These are phyloP conservation scores for Haberlea rhodopensis DNA, from an alignment of 257 asterid species.

Conservation along the genomic window DNA sequence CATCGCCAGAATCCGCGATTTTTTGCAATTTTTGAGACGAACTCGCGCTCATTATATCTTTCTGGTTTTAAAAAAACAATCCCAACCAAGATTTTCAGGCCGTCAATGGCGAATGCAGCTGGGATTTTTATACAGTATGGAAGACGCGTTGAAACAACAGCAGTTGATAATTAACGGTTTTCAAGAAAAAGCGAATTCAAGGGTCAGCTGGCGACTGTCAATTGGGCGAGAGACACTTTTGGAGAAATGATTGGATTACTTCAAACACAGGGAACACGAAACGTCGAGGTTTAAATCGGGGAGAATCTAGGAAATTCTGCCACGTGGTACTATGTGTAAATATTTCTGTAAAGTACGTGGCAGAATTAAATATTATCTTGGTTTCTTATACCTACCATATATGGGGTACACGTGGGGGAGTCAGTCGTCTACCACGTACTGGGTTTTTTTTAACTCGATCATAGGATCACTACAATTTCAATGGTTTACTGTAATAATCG, in stretches of 20 bases:
- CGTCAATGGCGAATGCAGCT: background rate
- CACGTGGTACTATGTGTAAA: background rate
- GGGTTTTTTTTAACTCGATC: too few relatives aligned
- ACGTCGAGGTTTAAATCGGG: background rate
- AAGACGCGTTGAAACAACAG: background rate
- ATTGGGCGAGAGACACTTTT: background rate
- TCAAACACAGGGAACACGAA: background rate
- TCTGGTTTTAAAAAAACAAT: too few relatives aligned
- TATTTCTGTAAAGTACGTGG: background rate
- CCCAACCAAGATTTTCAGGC: background rate
- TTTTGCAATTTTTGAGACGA: slow-evolving; percentile 27
- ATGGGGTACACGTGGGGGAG: background rate
- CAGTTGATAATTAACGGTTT: background rate
- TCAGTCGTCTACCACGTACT: background rate
- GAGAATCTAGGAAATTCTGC: background rate
- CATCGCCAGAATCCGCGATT: slow-evolving; percentile 32
- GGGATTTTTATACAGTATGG: background rate
- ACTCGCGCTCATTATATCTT: background rate
- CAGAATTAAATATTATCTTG: background rate
- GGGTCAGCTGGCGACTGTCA: background rate
- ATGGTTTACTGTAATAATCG: too few relatives aligned
- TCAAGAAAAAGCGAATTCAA: background rate
- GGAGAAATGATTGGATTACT: background rate
- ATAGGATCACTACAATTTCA: too few relatives aligned
- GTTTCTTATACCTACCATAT: background rate